Conservation (phyloP, 345 rosid genomes). For the Eucalyptus paniculata region DNA sequence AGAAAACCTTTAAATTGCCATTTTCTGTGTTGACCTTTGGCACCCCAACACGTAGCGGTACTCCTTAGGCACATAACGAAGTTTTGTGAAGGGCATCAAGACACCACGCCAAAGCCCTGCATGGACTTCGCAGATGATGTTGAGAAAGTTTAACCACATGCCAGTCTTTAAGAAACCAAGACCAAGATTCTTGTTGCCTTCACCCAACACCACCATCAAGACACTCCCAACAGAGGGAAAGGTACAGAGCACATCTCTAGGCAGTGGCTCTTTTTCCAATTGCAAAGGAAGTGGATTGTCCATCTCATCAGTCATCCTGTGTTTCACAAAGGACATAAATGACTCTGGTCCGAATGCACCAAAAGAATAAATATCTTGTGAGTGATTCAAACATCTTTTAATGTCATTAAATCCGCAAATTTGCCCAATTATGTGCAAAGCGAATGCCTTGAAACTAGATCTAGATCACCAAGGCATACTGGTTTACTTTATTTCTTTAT, state of each 20-base stretch:
- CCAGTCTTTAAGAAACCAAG: conserved; percentile 32
- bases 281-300: conserved; percentile 32
- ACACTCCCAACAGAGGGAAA: conserved; percentile 77
- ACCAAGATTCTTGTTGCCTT: conserved; percentile 7
- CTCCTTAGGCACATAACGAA: conserved; percentile 24
- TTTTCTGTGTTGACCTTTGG: conserved; percentile 27
- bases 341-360: not conserved
- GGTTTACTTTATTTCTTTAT: not conserved
- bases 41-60: conserved; percentile 17
- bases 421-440: not conserved
- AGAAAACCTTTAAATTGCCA: not conserved
- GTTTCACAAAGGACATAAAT: not conserved
- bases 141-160: conserved; percentile 53
- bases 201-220: conserved; percentile 37
- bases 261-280: conserved; percentile 28
- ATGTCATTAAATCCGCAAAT: not conserved
- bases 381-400: not conserved
- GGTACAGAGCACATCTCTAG: conserved; percentile 41
- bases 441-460: not conserved
- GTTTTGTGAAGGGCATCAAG: conserved; percentile 27
- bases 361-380: not conserved
- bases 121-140: conserved; percentile 39
- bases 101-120: conserved; percentile 60
- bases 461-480: not conserved
- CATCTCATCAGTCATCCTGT: conserved; percentile 45